Percentiles rank a stretch among this genome's conserved stretches.
Evolutionary conservation across 371 early-diverging fungal species (phyloP).

Genomic region (Vairimorpha necatrix): DNA sequence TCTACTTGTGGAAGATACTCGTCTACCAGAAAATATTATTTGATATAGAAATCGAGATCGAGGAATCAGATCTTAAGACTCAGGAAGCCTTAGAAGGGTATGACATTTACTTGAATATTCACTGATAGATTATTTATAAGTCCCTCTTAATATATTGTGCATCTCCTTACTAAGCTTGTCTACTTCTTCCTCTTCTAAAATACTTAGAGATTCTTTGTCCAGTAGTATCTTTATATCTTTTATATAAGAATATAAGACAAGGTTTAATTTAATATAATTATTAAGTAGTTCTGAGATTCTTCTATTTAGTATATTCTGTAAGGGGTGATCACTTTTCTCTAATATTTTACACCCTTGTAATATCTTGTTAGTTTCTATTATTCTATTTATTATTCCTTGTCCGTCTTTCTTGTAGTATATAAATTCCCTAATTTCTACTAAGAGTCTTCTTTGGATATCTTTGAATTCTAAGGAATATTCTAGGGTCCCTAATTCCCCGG

Average conservation of each 20-base stretch:
- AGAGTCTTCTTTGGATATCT: neutral
- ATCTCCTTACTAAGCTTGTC: neutral
- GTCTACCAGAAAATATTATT: slow-evolving; percentile 37
- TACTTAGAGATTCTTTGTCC: neutral
- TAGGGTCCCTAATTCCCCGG: neutral
- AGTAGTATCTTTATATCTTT: neutral
- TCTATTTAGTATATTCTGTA: neutral
- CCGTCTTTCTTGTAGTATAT: neutral
- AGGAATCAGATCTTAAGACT: slow-evolving; percentile 6
- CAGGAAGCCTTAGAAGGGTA: slow-evolving; percentile 27
- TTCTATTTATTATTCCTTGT: neutral
- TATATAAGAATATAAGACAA: neutral
- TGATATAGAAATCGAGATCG: slow-evolving; percentile 16
- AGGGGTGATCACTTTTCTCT: neutral
- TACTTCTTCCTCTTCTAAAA: neutral
- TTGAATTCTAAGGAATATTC: neutral
- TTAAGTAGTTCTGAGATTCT: neutral
- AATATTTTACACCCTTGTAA: neutral
- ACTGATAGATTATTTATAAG: neutral
- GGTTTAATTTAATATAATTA: neutral
- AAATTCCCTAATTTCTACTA: neutral
- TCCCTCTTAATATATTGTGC: neutral
- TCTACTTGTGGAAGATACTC: slow-evolving; percentile 46
- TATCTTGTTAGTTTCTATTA: neutral
- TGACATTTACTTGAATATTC: slow-evolving; percentile 24